Evolutionary conservation across 495 filamentous ascomycete species (phyloP), one percentile per base, ranked within the genome.

Genomic region (Acidiella bohemica): DNA sequence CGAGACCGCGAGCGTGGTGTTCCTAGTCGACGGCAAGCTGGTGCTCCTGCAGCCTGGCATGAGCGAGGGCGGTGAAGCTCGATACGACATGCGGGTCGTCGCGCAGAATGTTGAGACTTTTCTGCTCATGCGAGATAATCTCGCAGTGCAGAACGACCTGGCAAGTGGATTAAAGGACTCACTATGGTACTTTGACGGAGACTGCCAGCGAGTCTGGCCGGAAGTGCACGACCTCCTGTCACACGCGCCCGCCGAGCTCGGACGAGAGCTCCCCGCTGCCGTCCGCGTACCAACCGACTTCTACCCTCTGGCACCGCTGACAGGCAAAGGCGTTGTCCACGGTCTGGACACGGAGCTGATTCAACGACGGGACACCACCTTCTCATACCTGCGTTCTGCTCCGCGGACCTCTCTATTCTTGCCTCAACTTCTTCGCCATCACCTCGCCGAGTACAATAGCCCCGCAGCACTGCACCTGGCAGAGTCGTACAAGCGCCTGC

Each of bases 71-170:
- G 81, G 81, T 1, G 80, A 79, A 44, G 64, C 93, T 28, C 94
- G 93, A 64, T 99, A 96, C 54, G 90, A 99, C 52, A 96, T 99
- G 92, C 80, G 85, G 10, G 78, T 96, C 23, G 76, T 99, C 51
- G 84, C 87, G 5, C 82, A 93, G 46, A 88, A 88, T 51, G 86
- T 96, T 14, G 92, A 99, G 52, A 95, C 88, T 53, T 96, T 92
- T 55, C 72, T 76, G 32, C 70, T 92, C 50, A 88, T 92, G 77
- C 77, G 85, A 37, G 92, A 99, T 50, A n/a, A 27, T n/a, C 7
- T n/a, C n/a, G n/a, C 25, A n/a, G 7, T n/a, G 7, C 7, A 27
- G 7, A 27, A 27, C 25, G 25, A 27, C 3, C 22, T 42, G 2
- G 19, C 23, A 5, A 29, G 22, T 22, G 29, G 21, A 6, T 36